A percentile compares a stretch with the other conserved stretches of the same genome.
These are phyloP conservation scores for Salisapilia sapeloensis DNA, from an alignment of 352 stramenopile species.

Conservation along the genomic window DNA sequence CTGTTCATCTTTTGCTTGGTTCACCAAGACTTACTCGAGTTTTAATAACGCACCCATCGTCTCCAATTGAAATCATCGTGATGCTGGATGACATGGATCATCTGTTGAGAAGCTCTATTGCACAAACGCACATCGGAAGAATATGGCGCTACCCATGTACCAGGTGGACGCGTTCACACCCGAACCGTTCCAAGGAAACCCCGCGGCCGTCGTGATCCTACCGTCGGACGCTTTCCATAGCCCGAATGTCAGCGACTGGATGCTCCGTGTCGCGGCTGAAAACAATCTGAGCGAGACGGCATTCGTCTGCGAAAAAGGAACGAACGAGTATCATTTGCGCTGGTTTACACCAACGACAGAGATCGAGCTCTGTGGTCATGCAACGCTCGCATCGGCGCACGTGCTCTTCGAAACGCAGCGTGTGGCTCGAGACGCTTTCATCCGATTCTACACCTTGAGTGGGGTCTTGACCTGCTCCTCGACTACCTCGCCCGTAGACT, in stretches of 20 bases:
- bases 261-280: constrained; percentile 73
- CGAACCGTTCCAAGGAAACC: constrained; percentile 74
- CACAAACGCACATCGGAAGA: too few relatives aligned
- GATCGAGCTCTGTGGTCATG: constrained; percentile 85
- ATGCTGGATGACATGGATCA: too few relatives aligned
- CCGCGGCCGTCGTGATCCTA: constrained; percentile 78
- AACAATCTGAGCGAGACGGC: constrained; percentile 89
- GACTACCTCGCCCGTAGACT: constrained; percentile 4
- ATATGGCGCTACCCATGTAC: too few relatives aligned
- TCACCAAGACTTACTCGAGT: too few relatives aligned
- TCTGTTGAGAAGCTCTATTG: too few relatives aligned
- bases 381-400: constrained; percentile 72
- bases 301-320: constrained; percentile 26
- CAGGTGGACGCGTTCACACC: constrained; percentile 60
- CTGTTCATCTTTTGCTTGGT: too few relatives aligned
- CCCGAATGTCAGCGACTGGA: constrained; percentile 12
- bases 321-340: constrained; percentile 24
- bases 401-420: constrained; percentile 44
- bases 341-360: constrained; percentile 67
- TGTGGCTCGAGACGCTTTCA: constrained; percentile 12
- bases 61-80: too few relatives aligned
- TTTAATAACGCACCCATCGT: too few relatives aligned
- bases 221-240: constrained; percentile 13
- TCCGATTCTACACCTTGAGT: constrained; percentile 62
- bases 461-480: constrained; percentile 21